phyloP scores from a whole-genome alignment of 2,329 filamentous ascomycete species.

The Cercospora zeina region DNA sequence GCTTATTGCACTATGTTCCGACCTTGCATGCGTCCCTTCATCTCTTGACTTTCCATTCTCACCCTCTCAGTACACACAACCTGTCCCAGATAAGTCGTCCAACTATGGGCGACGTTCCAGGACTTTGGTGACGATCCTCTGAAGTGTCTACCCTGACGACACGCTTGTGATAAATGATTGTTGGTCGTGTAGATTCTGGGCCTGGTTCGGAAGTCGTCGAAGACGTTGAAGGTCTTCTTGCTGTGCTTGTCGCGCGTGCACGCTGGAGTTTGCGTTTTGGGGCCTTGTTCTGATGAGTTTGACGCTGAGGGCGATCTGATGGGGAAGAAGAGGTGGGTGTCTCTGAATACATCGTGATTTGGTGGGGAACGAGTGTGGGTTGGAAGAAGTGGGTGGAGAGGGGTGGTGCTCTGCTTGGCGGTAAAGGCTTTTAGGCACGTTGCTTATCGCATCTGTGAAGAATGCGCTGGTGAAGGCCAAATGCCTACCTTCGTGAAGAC shows the following conservation, averaged over 20 bases:
- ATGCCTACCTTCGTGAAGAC: not conserved
- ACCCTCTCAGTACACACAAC: not conserved
- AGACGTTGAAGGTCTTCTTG: not conserved
- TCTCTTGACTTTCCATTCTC: not conserved
- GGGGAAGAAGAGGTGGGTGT: not conserved
- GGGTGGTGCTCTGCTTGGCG: not conserved
- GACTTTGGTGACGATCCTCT: not conserved
- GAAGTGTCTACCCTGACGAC: conserved; percentile 4
- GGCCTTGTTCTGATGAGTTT: not conserved
- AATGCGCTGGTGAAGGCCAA: not conserved
- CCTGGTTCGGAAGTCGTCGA: conserved; percentile 7
- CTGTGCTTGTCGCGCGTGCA: not conserved
- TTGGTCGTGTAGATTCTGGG: not conserved
- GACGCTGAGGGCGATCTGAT: not conserved
- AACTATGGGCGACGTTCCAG: not conserved
- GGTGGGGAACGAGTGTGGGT: not conserved
- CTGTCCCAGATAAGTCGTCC: not conserved
- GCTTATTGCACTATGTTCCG: not conserved
- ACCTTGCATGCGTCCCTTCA: not conserved
- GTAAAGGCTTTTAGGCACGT: not conserved
- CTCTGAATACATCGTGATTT: not conserved
- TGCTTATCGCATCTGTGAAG: not conserved
- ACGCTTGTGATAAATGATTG: conserved; percentile 8
- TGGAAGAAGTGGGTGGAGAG: not conserved
- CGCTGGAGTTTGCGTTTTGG: not conserved